Base-by-base conservation (phyloP, 768 basidiomycete genomes). In the Mycena rosella region DNA sequence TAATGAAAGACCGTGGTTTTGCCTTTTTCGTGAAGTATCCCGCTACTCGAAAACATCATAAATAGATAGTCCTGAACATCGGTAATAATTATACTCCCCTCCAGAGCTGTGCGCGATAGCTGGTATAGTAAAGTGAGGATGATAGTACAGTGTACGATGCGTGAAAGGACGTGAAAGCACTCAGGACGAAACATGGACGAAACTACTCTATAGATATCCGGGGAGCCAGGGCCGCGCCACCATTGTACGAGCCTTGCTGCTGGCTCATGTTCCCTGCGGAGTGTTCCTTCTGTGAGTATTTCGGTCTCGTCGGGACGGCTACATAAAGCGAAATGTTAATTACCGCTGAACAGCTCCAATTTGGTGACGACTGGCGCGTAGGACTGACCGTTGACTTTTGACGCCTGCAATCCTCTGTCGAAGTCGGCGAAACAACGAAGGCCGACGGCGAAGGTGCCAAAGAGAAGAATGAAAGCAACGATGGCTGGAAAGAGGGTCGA, bases 391-490 rank as follows among this genome's bases (percentile, higher is more conserved):
- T 90, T 85, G 68, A 86, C 84, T 82, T 96, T 96, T 54, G 93
- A 90, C 18, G 85, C 78, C 60, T 85, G 82, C 22, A 96, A 81
- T n/a, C 95, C 94, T 75, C 88, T 88, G 78, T 92, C 90, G 74
- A 96, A 96, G 81, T 95, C 94, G 30, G 84, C 76, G 82, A 93
- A 92, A 76, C 94, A 96, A 57, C 90, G 88, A 24, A 95, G 75
- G 24, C 94, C 94, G 29, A 95, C 85, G 15, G 81, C 85, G 73
- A 96, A 94, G 14, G 92, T 93, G n/a, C 82, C 77, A 62, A 94
- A 85, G 30, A 95, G 78, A 48, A 95, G 83, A 18, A 95, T 59
- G 79, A 95, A 93, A 0, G 94, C 88, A 58, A 90, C 84, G 68
- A 94, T 86, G 26, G 92, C 94, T 96, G 69, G 36, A 60, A 40